These are phyloP conservation scores for Pseudonitzschia multiseries DNA, from an alignment of 108 stramenopile species.

Conservation along the genomic window DNA sequence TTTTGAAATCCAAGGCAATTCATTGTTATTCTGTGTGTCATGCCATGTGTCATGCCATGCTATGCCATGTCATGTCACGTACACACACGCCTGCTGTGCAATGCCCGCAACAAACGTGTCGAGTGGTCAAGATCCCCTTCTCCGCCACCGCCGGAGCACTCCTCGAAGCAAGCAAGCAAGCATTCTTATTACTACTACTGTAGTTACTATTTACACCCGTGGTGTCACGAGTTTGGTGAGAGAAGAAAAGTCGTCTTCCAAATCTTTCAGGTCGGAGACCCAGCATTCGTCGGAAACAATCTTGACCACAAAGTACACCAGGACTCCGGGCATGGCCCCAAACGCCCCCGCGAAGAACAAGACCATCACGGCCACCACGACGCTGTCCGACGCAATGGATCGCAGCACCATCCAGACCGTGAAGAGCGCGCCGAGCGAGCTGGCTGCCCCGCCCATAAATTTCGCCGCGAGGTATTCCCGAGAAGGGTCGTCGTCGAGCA, in stretches of 20 bases:
- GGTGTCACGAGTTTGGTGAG: neutral
- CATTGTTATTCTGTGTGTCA: too few relatives aligned
- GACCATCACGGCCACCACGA: neutral
- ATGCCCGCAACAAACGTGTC: too few relatives aligned
- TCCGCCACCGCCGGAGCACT: too few relatives aligned
- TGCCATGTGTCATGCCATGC: too few relatives aligned
- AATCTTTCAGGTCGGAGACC: constrained; percentile 10
- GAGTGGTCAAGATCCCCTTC: too few relatives aligned
- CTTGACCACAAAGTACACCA: constrained; percentile 20
- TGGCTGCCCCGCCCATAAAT: constrained; percentile 15
- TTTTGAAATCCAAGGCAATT: too few relatives aligned
- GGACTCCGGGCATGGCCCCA: constrained; percentile 24
- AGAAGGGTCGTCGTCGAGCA: neutral
- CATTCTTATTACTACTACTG: too few relatives aligned
- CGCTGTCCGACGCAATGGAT: constrained; percentile 9
- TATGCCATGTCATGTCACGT: too few relatives aligned
- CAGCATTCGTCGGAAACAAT: constrained; percentile 21
- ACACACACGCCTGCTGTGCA: too few relatives aligned
- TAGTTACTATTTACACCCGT: neutral
- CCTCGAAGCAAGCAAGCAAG: too few relatives aligned
- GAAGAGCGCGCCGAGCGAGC: constrained; percentile 10
- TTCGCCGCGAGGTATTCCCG: constrained; percentile 10
- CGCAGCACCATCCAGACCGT: constrained; percentile 22
- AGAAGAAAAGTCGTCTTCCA: constrained; percentile 1
- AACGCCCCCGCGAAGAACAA: constrained; percentile 17